Evolutionary conservation across 108 stramenopile species (phyloP).

Genomic region (Stephanodiscus triporus): DNA sequence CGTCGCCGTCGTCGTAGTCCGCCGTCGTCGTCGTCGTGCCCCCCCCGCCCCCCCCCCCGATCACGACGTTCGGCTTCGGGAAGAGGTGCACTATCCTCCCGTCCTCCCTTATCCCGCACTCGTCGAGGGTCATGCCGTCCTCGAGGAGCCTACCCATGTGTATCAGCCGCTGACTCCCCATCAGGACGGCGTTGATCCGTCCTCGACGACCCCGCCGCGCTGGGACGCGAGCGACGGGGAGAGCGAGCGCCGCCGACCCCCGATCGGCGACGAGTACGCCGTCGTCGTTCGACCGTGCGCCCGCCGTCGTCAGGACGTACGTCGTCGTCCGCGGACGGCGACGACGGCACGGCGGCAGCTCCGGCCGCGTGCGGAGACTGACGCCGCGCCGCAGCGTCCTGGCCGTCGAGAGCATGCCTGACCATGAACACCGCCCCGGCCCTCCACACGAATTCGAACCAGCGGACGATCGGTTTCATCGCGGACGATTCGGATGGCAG

Average conservation of each 20-base stretch:
- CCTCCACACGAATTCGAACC: not conserved
- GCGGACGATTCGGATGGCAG: not conserved
- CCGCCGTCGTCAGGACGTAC: too few relatives aligned
- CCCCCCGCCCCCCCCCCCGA: constrained; percentile 20
- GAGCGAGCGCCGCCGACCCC: not conserved
- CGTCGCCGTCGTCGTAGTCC: constrained; percentile 12
- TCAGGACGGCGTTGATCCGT: too few relatives aligned
- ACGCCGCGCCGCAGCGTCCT: too few relatives aligned
- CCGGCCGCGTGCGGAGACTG: too few relatives aligned
- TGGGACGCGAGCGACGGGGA: too few relatives aligned
- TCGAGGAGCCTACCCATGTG: constrained; percentile 71
- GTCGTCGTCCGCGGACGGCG: too few relatives aligned
- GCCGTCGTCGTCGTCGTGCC: constrained; percentile 8
- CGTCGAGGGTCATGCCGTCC: constrained; percentile 52
- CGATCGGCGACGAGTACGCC: too few relatives aligned
- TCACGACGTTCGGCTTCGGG: constrained; percentile 81
- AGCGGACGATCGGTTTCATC: too few relatives aligned
- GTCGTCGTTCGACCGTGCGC: too few relatives aligned
- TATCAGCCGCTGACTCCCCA: constrained; percentile 77
- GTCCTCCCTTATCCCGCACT: constrained; percentile 53
- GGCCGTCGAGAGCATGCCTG: too few relatives aligned
- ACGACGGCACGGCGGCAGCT: too few relatives aligned
- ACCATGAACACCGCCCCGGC: not conserved
- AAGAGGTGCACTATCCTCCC: constrained; percentile 78
- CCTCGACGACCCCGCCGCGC: too few relatives aligned